A percentile compares a stretch with the other conserved stretches of the same genome.
Conservation (phyloP, 2,329 filamentous ascomycete genomes). For the Microdochium nivale region DNA sequence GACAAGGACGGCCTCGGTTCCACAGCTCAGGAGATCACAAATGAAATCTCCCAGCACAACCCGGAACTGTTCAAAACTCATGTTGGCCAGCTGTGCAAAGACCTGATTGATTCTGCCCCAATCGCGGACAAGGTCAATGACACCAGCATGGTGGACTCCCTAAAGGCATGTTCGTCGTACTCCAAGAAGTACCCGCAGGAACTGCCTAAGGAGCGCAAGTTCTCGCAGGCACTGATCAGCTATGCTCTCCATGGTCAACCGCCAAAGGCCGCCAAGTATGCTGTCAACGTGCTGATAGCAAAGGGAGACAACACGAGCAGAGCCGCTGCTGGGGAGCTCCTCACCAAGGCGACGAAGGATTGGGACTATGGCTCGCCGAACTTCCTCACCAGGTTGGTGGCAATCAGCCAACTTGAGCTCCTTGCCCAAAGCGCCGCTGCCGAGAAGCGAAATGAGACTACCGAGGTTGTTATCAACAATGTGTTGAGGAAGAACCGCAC, state of each 20-base stretch:
- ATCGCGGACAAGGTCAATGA: constrained; percentile 60
- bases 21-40: constrained; percentile 80
- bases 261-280: constrained; percentile 82
- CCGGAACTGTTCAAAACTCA: constrained; percentile 90
- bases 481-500: constrained; percentile 64
- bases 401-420: constrained; percentile 67
- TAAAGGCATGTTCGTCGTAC: constrained; percentile 91
- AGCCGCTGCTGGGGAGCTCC: constrained; percentile 75
- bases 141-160: constrained; percentile 69
- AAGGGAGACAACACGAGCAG: constrained; percentile 64
- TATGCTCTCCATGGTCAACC: constrained; percentile 80
- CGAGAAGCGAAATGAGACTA: constrained; percentile 66
- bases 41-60: constrained; percentile 83
- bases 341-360: constrained; percentile 65
- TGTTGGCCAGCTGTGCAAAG: constrained; percentile 82
- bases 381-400: constrained; percentile 67
- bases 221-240: constrained; percentile 69
- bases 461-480: constrained; percentile 67
- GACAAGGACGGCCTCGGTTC: constrained; percentile 71
- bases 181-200: constrained; percentile 79
- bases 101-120: constrained; percentile 74
- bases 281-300: constrained; percentile 80
- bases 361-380: constrained; percentile 65
- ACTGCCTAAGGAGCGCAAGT: constrained; percentile 71
- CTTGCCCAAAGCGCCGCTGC: constrained; percentile 64